phyloP scores from a whole-genome alignment of 371 early-diverging fungal species.

The Syncephalastrum contaminatum region DNA sequence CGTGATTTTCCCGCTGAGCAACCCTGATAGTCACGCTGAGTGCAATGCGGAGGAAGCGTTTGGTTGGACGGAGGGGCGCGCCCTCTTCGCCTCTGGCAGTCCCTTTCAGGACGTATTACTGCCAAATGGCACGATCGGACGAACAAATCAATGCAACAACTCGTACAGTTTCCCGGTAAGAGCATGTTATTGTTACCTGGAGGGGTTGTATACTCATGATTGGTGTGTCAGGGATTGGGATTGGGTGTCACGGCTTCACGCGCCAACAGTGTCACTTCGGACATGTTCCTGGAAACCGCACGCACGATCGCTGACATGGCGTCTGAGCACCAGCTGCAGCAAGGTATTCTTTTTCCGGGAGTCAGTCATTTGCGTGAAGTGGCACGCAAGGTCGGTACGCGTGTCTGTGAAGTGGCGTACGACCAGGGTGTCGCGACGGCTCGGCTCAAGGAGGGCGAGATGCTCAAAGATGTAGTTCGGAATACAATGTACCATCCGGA shows the following conservation, averaged over 20 bases:
- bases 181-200: background rate
- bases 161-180: constrained; percentile 58
- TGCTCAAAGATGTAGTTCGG: constrained; percentile 47
- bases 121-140: constrained; percentile 46
- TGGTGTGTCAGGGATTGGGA: constrained; percentile 44
- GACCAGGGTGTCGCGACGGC: constrained; percentile 55
- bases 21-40: constrained; percentile 65
- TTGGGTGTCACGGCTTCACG: constrained; percentile 58
- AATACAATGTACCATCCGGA: constrained; percentile 59
- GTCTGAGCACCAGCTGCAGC: constrained; percentile 56
- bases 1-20: constrained; percentile 63
- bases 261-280: constrained; percentile 52
- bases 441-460: constrained; percentile 43
- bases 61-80: constrained; percentile 59
- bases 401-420: constrained; percentile 61
- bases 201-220: too few relatives aligned
- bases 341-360: constrained; percentile 59
- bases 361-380: constrained; percentile 55
- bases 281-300: constrained; percentile 64
- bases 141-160: constrained; percentile 65
- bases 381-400: constrained; percentile 52
- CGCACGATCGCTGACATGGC: constrained; percentile 61
- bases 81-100: constrained; percentile 65
- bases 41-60: constrained; percentile 67
- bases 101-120: constrained; percentile 52